phyloP scores from a whole-genome alignment of 2,329 filamentous ascomycete genomes.

The Teratosphaeria gauchensis region DNA sequence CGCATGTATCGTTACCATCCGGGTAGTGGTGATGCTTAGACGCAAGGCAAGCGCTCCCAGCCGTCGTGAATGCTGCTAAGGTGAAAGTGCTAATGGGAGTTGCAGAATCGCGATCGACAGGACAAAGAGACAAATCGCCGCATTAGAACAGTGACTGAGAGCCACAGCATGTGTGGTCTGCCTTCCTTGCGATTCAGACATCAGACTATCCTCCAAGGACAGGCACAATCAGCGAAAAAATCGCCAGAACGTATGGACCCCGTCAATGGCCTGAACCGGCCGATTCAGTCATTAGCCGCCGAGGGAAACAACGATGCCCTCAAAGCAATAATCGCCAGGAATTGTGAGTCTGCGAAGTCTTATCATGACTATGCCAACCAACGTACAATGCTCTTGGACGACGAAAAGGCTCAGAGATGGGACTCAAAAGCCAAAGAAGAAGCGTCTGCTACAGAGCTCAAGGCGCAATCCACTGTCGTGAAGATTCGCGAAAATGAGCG shows the following conservation, averaged over 20 bases:
- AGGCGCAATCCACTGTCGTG: slow-evolving; percentile 27
- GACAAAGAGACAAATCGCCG: not conserved
- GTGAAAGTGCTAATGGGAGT: not conserved
- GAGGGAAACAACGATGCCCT: slow-evolving; percentile 1
- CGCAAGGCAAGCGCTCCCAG: slow-evolving; percentile 6
- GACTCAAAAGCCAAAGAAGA: slow-evolving; percentile 22
- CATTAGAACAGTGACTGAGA: not conserved
- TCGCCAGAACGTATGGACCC: not conserved
- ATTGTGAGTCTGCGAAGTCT: slow-evolving; percentile 1
- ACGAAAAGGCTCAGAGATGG: slow-evolving; percentile 28
- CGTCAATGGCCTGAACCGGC: not conserved
- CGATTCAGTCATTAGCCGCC: not conserved
- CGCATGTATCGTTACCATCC: slow-evolving; percentile 3
- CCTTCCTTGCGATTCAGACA: not conserved
- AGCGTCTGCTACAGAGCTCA: slow-evolving; percentile 19
- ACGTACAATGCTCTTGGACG: slow-evolving; percentile 21
- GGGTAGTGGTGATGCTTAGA: slow-evolving; percentile 10
- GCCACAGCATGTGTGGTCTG: not conserved
- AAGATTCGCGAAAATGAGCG: slow-evolving; percentile 36
- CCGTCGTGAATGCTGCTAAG: not conserved
- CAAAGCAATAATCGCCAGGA: not conserved
- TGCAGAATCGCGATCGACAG: not conserved
- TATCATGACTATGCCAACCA: slow-evolving; percentile 14
- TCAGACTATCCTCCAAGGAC: not conserved
- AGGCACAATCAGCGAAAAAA: not conserved